Evolutionary conservation across 805 yeast species (phyloP), one percentile per base, ranked within the genome.

Genomic region (Monosporozyma yasuniensis): DNA sequence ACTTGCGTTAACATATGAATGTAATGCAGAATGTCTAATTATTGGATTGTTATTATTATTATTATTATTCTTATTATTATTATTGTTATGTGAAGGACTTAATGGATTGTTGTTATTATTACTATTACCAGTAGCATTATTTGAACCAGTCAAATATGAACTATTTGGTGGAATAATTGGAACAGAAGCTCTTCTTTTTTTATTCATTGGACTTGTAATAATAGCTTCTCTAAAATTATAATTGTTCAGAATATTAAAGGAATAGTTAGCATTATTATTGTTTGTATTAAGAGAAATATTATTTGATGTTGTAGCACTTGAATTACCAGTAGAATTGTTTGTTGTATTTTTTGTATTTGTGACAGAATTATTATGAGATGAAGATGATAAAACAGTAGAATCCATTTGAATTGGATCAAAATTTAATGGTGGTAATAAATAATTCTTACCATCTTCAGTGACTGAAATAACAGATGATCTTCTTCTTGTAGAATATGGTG

Each of bases 381-480:
- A 10, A 4, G 42, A 18, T 19, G 42, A 19, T 21, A 39, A 39
- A 12, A 39, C 42, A 4, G 42, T 39, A 6, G 39, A 9, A 27
- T 44, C 46, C 25, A 44, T 44, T 44, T 44, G 46, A 21, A 38
- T 43, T 30, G 54, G 50, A n/a, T 49, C 50, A 32, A 53, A 50
- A 38, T 50, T 50, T 18, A 53, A 46, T 14, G 56, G 56, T 25
- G 56, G 56, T 22, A 53, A 32, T 42, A 53, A 42, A 38, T 50
- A 42, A 19, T 50, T 50, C 34, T 50, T 50, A 14, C 56, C 56
- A 47, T 53, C 53, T 44, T 53, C 53, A 27, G 51, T 45, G 10
- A 50, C 42, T 11, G 56, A 50, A 18, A 53, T 48, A 1, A 53
- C 47, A 11, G 56, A 53, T 4, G 47, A 41, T 53, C 53, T 50